Evolutionary conservation across 331 rosid genomes (phyloP), one percentile per base, ranked within the genome.

Genomic region (Quercus tomentella): DNA sequence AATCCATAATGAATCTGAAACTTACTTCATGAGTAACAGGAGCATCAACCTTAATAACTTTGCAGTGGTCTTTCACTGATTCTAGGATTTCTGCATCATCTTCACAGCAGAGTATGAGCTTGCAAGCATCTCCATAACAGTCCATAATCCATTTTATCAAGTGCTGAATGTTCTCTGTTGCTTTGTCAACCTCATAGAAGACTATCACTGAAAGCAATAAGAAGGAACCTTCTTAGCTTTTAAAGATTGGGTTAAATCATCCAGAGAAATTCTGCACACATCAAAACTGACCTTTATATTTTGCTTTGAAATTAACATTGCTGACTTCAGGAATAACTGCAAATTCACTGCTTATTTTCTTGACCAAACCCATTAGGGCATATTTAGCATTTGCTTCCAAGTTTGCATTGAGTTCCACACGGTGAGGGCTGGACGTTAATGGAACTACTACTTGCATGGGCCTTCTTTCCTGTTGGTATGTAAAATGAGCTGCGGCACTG

Each of bases 131-230:
- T 23, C 90, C 76, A 83, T 91, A 86, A 75, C 98, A 89, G 81
- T 94, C 98, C 83, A 91, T 84, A 65, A 90, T 91, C 97, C 97
- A 94, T 80, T 93, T 94, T 78, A 92, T 89, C 91, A 94, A 75
- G 84, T 92, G 96, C 68, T 91, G 97, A 61, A 90, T 82, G 82
- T 83, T 89, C 81, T 87, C 92, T 35, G 80, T 80, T 58, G 97
- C 91, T 80, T 92, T 88, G 84, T 94, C 94, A n/a, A 89, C 90
- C 21, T 81, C 97, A 71, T 91, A 82, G 52, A 94, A 90, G 83
- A 94, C 84, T 68, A 94, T 81, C 17, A 90, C 97, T 94, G 92
- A 45, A 80, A 77, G 60, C 30, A 65, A 78, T 37, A 68, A 49
- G 78, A 70, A 74, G 35, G 52, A 65, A 74, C 55, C 78, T 71